Evolutionary conservation across 2,329 filamentous ascomycete genomes (phyloP), one percentile per base, ranked within the genome.

Genomic region (Phaeophleospora eucalypticola): DNA sequence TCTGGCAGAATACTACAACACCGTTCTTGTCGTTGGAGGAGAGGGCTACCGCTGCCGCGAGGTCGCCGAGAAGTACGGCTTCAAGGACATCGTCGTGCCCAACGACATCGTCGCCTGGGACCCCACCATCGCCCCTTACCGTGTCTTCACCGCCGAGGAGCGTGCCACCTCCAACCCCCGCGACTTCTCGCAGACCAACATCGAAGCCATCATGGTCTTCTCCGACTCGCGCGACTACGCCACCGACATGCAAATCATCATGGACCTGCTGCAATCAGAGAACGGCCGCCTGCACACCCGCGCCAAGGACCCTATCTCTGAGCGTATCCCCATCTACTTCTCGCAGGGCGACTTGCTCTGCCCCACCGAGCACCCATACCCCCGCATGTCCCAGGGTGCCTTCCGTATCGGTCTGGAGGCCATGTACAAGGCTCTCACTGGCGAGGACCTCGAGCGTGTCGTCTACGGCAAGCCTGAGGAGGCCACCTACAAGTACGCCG

Each of bases 401-500:
- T 87, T 87, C 81, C 81, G 83, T 58, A 85, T 87, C 58, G 80
- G 81, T 29, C 76, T 87, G 45, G 83, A 87, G 68, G 82, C 83
- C 54, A 85, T 86, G 71, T 89, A 86, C 75, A 82, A 81, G 68
- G 75, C 82, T 15, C 69, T 86, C 48, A 86, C 83, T 0, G 83
- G 83, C 48, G 76, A 76, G 14, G 83, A 87, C 53, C 79, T 87
- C 38, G 83, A 87, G 76, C 84, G 83, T 74, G 81, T 86, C 27
- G 81, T 87, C 46, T 87, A 87, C 71, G 84, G 84, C 61, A 87
- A 87, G 76, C 84, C 84, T 19, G 83, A 87, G 65, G 60, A 81
- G 49, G 84, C 84, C 4, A 87, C 84, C n/a, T 87, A 87, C 77
- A 86, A 84, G 71, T 87, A 86, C 68, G 85, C 84, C 53, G 84